Conservation (phyloP, 2,329 filamentous ascomycete genomes). For the Orbilia brochopaga region DNA sequence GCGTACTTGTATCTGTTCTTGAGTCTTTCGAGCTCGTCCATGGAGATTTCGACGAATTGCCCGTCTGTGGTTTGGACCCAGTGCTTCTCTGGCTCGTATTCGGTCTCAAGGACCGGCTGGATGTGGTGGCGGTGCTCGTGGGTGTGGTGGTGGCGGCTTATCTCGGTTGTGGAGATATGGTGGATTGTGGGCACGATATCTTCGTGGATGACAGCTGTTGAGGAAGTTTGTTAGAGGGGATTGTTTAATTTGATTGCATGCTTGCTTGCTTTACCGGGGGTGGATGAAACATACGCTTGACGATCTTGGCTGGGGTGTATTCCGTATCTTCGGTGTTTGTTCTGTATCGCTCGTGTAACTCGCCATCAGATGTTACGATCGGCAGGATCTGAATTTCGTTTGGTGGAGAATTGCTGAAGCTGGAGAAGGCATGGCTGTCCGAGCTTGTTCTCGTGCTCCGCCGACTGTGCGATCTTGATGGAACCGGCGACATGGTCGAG, state of each 20-base stretch:
- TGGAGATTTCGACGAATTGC: conserved; percentile 40
- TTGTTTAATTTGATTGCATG: neutral
- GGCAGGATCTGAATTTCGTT: conserved; percentile 40
- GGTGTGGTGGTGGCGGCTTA: conserved; percentile 40
- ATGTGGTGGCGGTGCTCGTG: conserved; percentile 46
- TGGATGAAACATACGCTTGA: conserved; percentile 22
- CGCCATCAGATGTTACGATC: conserved; percentile 38
- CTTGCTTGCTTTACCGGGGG: neutral
- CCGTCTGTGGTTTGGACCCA: conserved; percentile 43
- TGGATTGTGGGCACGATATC: conserved; percentile 27
- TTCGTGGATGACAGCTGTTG: conserved; percentile 42
- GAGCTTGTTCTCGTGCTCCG: conserved; percentile 29
- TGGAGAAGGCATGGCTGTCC: conserved; percentile 15
- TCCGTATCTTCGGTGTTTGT: conserved; percentile 27
- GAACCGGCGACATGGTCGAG: conserved; percentile 23
- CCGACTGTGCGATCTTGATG: conserved; percentile 34
- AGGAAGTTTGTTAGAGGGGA: neutral
- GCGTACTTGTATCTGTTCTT: conserved; percentile 41
- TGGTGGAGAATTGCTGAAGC: conserved; percentile 15
- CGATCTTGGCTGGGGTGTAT: conserved; percentile 4
- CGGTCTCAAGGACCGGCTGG: conserved; percentile 28
- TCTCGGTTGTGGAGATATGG: conserved; percentile 41
- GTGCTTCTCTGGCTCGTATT: conserved; percentile 40
- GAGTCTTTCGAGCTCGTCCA: conserved; percentile 39
- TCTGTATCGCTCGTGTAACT: conserved; percentile 41